phyloP scores from a whole-genome alignment of 2,329 filamentous ascomycete genomes.

The Plectosphaerella cucumerina region DNA sequence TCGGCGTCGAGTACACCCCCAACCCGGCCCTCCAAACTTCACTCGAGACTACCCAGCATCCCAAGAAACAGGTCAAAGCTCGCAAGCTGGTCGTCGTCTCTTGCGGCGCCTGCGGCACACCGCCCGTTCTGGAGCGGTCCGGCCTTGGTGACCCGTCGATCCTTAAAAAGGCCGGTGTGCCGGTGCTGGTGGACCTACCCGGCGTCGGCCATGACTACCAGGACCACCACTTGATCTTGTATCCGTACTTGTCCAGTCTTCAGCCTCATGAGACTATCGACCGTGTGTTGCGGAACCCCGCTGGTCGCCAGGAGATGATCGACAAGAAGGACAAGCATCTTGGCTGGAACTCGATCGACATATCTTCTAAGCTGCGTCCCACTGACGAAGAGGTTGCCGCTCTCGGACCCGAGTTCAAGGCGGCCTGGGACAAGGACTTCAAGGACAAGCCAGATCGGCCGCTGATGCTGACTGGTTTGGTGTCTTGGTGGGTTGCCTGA shows the following conservation, averaged over 20 bases:
- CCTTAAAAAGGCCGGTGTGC: constrained; percentile 13
- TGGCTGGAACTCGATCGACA: constrained; percentile 52
- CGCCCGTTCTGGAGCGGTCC: constrained; percentile 46
- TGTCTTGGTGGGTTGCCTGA: constrained; percentile 13
- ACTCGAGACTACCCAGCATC: constrained; percentile 8
- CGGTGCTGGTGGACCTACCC: constrained; percentile 13
- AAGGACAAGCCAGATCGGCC: constrained; percentile 18
- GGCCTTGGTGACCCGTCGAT: constrained; percentile 38
- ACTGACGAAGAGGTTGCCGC: constrained; percentile 44
- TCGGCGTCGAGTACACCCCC: constrained; percentile 55
- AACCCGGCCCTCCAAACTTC: constrained; percentile 22
- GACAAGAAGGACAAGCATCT: constrained; percentile 27
- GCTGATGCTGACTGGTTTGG: constrained; percentile 15
- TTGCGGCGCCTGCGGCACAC: constrained; percentile 38
- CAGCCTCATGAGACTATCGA: constrained; percentile 39
- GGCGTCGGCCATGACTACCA: constrained; percentile 29
- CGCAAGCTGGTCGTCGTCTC: constrained; percentile 42
- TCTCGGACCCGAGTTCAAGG: constrained; percentile 45
- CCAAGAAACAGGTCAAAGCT: constrained; percentile 24
- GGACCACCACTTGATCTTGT: constrained; percentile 49
- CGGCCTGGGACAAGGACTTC: constrained; percentile 49
- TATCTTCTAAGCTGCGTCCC: constrained; percentile 49
- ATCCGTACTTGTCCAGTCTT: constrained; percentile 44
- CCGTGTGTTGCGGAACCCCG: constrained; percentile 16
- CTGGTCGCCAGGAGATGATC: constrained; percentile 15